Evolutionary conservation across 139 green algal species (phyloP), one percentile per base, ranked within the genome.

Genomic region (Picochlorum sp.): DNA sequence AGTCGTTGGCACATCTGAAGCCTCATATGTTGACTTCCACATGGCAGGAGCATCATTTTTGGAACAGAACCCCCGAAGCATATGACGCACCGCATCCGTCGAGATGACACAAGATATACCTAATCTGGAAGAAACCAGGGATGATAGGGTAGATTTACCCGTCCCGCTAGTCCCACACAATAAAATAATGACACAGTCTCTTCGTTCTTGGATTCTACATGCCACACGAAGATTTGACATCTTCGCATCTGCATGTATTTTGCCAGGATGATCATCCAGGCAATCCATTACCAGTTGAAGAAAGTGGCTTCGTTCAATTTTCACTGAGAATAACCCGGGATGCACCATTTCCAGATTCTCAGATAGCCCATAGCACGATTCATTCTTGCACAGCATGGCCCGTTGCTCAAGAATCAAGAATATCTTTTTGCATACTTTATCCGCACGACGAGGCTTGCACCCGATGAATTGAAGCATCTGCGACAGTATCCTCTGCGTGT

Each of bases 61-160:
- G 58, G n/a, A 64, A 55, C 50, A 28, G 20, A 28, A 41, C 32
- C 69, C 40, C 45, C 84, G 75, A 67, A 93, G 53, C 79, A 95
- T 87, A 78, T 96, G 77, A 16, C 89, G 75, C 10, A 95, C 69
- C 18, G 74, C 85, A 69, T 97, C 90, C 0, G 90, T 97, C 39
- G 84, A 95, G 1, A 97, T 59, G 2, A 97, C 72, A 2, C 81
- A 91, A 43, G 75, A 85, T 61, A 97, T 91, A 47, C 87, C 85
- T 55, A 97, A 76, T 4, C 89, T 69, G 25, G 68, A 65, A 6
- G 84, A 89, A 71, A 97, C 65, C 50, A 97, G 81, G 1, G 85
- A 89, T 4, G 90, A 89, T 45, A 97, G 72, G 18, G 90, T 97
- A 30, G 84, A 94, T 72, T 97, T 97, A 64, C 90, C 90, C 1